Conservation (phyloP, 192 early-diverging fungal species). For the Diversispora epigaea region DNA sequence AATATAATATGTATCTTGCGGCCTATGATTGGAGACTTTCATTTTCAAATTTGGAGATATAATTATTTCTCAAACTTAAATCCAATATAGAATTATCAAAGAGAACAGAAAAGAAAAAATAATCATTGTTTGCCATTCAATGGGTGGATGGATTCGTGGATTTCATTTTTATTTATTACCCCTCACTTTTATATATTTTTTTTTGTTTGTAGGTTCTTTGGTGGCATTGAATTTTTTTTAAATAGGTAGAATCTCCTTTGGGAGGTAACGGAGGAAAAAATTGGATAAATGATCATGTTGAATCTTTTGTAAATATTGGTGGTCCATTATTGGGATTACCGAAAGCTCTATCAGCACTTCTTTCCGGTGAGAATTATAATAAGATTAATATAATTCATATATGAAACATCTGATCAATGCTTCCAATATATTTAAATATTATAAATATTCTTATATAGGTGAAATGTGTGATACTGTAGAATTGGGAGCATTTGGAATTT, state of each 20-base stretch:
- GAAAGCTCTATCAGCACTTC: constrained; percentile 72
- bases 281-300: constrained; percentile 80
- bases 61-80: constrained; percentile 79
- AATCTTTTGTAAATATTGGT: constrained; percentile 80
- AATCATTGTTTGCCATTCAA: constrained; percentile 60
- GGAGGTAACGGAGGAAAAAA: constrained; percentile 67
- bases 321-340: constrained; percentile 85
- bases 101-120: constrained; percentile 53
- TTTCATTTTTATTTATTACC: not conserved
- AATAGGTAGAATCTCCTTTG: constrained; percentile 71
- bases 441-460: constrained; percentile 38
- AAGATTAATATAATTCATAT: not conserved
- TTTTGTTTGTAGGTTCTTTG: constrained; percentile 48
- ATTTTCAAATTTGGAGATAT: constrained; percentile 74
- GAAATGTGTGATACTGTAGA: constrained; percentile 87
- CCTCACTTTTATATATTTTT: not conserved
- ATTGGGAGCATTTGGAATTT: constrained; percentile 70
- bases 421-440: not conserved
- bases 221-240: constrained; percentile 82
- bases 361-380: constrained; percentile 49
- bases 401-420: too few species aligned
- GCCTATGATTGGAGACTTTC: constrained; percentile 90
- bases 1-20: constrained; percentile 85
- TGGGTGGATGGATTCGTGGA: constrained; percentile 52
- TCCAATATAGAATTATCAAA: constrained; percentile 62